Evolutionary conservation across 495 filamentous ascomycete species (phyloP).

Genomic region (Neurospora sp.): DNA sequence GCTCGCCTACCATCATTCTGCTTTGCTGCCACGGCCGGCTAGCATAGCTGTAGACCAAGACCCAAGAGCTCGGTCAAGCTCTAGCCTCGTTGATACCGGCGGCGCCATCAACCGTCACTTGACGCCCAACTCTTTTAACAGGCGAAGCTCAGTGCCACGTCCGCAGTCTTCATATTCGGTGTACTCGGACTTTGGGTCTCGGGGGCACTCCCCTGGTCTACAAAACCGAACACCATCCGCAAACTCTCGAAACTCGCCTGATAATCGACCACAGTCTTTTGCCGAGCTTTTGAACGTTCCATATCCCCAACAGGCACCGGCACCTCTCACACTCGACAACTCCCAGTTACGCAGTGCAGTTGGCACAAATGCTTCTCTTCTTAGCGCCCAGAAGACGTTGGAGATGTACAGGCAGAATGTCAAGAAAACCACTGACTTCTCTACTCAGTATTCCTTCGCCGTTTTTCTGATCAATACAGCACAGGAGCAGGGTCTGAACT

Average conservation of each 20-base stretch:
- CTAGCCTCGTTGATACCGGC: slow-evolving; percentile 32
- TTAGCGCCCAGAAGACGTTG: slow-evolving; percentile 82
- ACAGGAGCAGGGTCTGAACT: slow-evolving; percentile 48
- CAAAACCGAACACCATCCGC: slow-evolving; percentile 47
- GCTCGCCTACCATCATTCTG: slow-evolving; percentile 46
- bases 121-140: slow-evolving; percentile 39
- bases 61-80: slow-evolving; percentile 32
- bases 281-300: slow-evolving; percentile 79
- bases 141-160: slow-evolving; percentile 46
- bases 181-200: slow-evolving; percentile 51
- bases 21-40: slow-evolving; percentile 28
- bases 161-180: slow-evolving; percentile 64
- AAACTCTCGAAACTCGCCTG: slow-evolving; percentile 60
- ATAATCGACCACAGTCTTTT: slow-evolving; percentile 69
- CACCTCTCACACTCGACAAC: slow-evolving; percentile 65
- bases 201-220: slow-evolving; percentile 50
- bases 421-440: slow-evolving; percentile 86
- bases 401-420: slow-evolving; percentile 96
- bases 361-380: slow-evolving; percentile 76
- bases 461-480: slow-evolving; percentile 84
- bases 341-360: slow-evolving; percentile 63
- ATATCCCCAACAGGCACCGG: slow-evolving; percentile 77
- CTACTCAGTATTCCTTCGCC: slow-evolving; percentile 89
- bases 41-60: slow-evolving; percentile 27
- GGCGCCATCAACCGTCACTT: slow-evolving; percentile 45